Evolutionary conservation across 306 rosid genomes (phyloP).

Genomic region (Quercus berberidifolia): DNA sequence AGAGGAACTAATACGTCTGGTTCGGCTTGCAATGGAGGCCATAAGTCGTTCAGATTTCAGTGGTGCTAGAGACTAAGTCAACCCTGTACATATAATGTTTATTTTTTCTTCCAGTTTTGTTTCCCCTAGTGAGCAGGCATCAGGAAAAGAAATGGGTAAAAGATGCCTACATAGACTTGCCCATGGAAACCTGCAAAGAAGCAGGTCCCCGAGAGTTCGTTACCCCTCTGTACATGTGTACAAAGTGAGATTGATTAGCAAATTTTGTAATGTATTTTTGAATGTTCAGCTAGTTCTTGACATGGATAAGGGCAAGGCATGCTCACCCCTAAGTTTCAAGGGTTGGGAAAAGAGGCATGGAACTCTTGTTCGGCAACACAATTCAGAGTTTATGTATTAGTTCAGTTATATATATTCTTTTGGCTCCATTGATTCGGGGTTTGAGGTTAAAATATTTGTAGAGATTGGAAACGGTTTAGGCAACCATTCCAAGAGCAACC

Average conservation of each 20-base stretch:
- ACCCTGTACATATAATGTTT: conserved; percentile 49
- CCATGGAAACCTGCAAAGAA: conserved; percentile 38
- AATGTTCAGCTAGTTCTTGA: conserved; percentile 36
- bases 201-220: conserved; percentile 31
- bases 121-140: conserved; percentile 37
- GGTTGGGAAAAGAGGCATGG: conserved; percentile 49
- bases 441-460: conserved; percentile 21
- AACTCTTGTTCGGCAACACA: conserved; percentile 25
- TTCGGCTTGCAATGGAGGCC: conserved; percentile 50
- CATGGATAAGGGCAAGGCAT: conserved; percentile 45
- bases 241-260: conserved; percentile 69
- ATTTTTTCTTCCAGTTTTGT: conserved; percentile 16
- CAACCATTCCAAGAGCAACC: conserved; percentile 51
- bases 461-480: conserved; percentile 42
- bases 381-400: conserved; percentile 41
- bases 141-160: conserved; percentile 27
- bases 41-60: conserved; percentile 54
- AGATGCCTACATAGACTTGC: conserved; percentile 25
- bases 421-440: conserved; percentile 58
- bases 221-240: conserved; percentile 73
- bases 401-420: conserved; percentile 41
- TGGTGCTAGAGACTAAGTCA: conserved; percentile 59
- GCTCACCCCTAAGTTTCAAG: conserved; percentile 40
- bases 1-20: conserved; percentile 58
- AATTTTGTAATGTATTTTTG: conserved; percentile 45